Evolutionary conservation across 331 rosid genomes (phyloP), one percentile per base, ranked within the genome.

Genomic region (Rhamnella rubrinervis): DNA sequence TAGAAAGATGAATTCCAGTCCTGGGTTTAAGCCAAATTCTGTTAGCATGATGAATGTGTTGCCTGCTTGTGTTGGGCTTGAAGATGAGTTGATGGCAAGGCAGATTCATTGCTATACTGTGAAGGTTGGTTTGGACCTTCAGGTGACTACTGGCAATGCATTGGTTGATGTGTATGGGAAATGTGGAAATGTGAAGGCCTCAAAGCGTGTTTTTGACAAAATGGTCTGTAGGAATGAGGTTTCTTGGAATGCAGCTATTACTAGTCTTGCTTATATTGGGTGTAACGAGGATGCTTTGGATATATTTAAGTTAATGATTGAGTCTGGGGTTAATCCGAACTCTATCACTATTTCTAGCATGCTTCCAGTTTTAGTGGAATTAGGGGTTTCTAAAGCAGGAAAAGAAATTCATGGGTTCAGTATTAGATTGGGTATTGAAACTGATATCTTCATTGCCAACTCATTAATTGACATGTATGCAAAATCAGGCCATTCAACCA

Each of bases 121-220:
- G 80, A 92, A 92, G 83, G 85, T 72, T 78, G 98, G 96, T 58
- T 77, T 88, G 83, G 84, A 76, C 75, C 70, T 52, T 69, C 79
- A 80, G 14, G 76, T 86, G 12, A 90, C 81, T 55, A 72, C 77
- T 71, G 78, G 86, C 65, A 92, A 93, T 81, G 87, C 89, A 0
- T 74, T 93, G 76, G 80, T 93, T 61, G 92, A 93, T 74, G 96
- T 78, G 39, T 90, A 90, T 7, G 96, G 98, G 67, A 93, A 93
- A 78, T 85, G 97, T 64, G 83, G 92, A 70, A 73, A 71, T 56
- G 87, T 55, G 83, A 71, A 70, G 77, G 89, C 85, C 77, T 85
- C 80, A 10, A 77, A 50, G 81, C 85, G 76, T 66, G 86, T 83
- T 82, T 93, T 92, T 55, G 72, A 80, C 78, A 96, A 86, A 80